A percentile compares a stretch with the other conserved stretches of the same genome.
phyloP scores from a whole-genome alignment of 2,329 filamentous ascomycete species.

The Diplodia sapinea region DNA sequence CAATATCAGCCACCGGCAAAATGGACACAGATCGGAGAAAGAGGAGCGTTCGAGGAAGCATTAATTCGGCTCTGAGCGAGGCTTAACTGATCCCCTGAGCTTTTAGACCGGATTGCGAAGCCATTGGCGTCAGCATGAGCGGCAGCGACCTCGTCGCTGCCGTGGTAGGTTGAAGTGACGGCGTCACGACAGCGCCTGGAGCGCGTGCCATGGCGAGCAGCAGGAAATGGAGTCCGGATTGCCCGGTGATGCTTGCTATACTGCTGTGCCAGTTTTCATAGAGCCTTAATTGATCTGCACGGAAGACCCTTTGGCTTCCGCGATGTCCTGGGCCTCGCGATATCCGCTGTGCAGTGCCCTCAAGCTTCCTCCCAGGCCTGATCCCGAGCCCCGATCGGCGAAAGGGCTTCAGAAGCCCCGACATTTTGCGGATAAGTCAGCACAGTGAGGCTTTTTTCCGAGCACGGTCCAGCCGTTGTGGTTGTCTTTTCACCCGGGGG shows the following conservation, averaged over 20 bases:
- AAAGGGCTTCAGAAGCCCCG: not conserved
- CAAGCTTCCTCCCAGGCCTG: not conserved
- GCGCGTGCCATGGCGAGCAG: not conserved
- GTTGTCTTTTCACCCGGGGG: not conserved
- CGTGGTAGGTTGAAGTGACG: not conserved
- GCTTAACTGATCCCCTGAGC: not conserved
- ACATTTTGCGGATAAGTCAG: not conserved
- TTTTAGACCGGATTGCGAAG: not conserved
- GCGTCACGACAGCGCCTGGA: not conserved
- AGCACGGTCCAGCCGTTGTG: not conserved
- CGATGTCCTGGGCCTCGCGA: not conserved
- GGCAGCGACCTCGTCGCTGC: not conserved
- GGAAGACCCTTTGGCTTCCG: not conserved
- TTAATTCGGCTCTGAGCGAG: not conserved
- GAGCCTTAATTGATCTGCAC: not conserved
- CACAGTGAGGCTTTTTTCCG: not conserved
- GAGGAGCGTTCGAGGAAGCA: not conserved
- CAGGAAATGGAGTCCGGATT: not conserved
- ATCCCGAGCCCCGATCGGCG: not conserved
- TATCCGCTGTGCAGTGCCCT: not conserved
- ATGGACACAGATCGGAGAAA: not conserved
- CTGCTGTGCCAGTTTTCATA: not conserved
- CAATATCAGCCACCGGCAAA: not conserved
- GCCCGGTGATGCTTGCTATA: not conserved
- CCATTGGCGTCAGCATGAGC: not conserved